phyloP scores from a whole-genome alignment of 2,329 filamentous ascomycete genomes.

The Aspergillaceae sp. region DNA sequence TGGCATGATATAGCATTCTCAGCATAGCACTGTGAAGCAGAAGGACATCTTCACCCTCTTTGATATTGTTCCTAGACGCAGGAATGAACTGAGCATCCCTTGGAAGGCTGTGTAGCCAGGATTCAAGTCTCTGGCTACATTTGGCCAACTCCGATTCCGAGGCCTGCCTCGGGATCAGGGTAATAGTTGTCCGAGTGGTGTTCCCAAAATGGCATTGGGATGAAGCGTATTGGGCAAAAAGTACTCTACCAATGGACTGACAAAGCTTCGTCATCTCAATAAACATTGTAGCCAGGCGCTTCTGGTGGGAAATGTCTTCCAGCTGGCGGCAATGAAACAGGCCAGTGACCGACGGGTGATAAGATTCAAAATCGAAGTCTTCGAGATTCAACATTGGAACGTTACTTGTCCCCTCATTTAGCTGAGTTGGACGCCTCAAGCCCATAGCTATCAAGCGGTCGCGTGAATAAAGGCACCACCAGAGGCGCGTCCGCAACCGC shows the following conservation, averaged over 20 bases:
- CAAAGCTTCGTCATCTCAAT: slow-evolving; percentile 82
- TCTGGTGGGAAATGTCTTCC: slow-evolving; percentile 62
- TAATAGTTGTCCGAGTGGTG: slow-evolving; percentile 64
- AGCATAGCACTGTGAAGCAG: slow-evolving; percentile 69
- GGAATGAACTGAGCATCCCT: slow-evolving; percentile 59
- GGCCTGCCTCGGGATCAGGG: slow-evolving; percentile 74
- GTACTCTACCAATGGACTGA: slow-evolving; percentile 73
- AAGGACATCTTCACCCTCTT: slow-evolving; percentile 39
- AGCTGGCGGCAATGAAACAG: slow-evolving; percentile 60
- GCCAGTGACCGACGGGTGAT: slow-evolving; percentile 57
- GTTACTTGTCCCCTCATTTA: slow-evolving; percentile 83
- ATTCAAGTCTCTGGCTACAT: slow-evolving; percentile 66
- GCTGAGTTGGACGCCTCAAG: slow-evolving; percentile 77
- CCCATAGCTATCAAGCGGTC: slow-evolving; percentile 81
- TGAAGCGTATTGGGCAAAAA: slow-evolving; percentile 80
- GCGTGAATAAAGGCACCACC: slow-evolving; percentile 92
- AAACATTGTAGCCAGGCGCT: slow-evolving; percentile 70
- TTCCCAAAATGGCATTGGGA: slow-evolving; percentile 63
- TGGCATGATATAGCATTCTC: slow-evolving; percentile 85
- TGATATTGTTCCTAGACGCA: slow-evolving; percentile 52
- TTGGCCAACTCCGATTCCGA: slow-evolving; percentile 65
- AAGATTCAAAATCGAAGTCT: slow-evolving; percentile 66
- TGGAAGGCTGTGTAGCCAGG: slow-evolving; percentile 64
- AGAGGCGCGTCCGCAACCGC: slow-evolving; percentile 76
- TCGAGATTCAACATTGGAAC: slow-evolving; percentile 74